These are phyloP conservation scores for Fraxinus dipetala DNA, from an alignment of 305 asterid species.

Conservation along the genomic window DNA sequence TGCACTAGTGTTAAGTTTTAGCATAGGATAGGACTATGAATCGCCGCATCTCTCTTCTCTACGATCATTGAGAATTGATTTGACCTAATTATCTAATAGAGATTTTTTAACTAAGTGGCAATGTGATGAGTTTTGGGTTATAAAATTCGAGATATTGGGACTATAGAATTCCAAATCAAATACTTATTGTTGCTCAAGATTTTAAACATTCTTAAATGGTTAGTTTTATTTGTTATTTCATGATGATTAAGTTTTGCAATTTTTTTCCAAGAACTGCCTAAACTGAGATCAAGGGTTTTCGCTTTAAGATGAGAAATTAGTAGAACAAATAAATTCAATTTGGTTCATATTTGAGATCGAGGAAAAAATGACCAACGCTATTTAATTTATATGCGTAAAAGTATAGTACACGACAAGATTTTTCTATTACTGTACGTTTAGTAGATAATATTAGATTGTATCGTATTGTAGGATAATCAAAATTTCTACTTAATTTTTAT, in stretches of 20 bases:
- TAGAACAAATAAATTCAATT: background rate
- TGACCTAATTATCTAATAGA: background rate
- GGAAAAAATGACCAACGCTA: background rate
- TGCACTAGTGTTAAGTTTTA: background rate
- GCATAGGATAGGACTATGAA: background rate
- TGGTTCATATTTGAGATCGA: background rate
- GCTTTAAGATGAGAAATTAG: background rate
- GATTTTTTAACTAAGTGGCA: background rate
- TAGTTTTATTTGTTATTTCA: background rate
- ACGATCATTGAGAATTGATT: background rate
- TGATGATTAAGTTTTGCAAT: background rate
- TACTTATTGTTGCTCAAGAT: background rate
- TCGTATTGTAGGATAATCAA: background rate
- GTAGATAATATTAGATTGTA: background rate
- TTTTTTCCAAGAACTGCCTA: background rate
- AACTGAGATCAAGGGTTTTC: background rate
- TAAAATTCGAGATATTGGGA: background rate
- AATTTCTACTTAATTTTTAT: background rate
- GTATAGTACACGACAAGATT: background rate
- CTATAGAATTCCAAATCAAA: background rate
- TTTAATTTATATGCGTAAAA: background rate
- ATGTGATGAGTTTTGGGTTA: background rate
- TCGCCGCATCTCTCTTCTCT: background rate
- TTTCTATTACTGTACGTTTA: background rate
- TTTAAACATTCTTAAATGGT: background rate